Conservation (phyloP, 805 yeast genomes). For the Scheffersomyces amazonensis region DNA sequence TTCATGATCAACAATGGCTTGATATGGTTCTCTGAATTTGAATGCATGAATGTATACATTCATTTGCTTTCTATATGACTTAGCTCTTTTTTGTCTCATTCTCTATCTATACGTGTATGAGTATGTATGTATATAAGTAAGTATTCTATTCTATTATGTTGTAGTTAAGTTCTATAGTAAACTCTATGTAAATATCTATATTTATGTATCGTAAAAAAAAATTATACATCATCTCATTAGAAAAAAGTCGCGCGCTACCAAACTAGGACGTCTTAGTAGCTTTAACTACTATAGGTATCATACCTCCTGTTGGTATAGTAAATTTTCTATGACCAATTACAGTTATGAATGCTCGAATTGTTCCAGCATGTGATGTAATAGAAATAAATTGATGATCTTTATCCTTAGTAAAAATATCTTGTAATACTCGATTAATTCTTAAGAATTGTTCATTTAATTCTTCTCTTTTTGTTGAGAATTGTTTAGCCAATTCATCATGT, state of each 20-base stretch:
- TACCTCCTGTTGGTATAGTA: constrained; percentile 58
- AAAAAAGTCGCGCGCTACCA: neutral
- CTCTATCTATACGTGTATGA: neutral
- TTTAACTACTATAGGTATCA: constrained; percentile 53
- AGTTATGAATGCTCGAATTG: constrained; percentile 49
- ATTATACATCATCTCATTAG: neutral
- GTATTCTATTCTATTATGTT: too few species aligned
- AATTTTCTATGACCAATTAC: constrained; percentile 51
- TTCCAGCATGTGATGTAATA: constrained; percentile 61
- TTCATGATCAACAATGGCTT: constrained; percentile 82
- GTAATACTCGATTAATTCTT: constrained; percentile 44
- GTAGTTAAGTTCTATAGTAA: neutral
- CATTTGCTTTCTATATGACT: constrained; percentile 91
- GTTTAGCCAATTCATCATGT: constrained; percentile 40
- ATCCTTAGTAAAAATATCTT: constrained; percentile 24
- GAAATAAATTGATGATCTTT: constrained; percentile 33
- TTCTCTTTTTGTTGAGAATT: constrained; percentile 31
- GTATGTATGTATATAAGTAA: too few species aligned
- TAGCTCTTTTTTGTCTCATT: constrained; percentile 97
- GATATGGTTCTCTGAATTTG: constrained; percentile 92
- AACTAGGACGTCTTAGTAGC: constrained; percentile 15
- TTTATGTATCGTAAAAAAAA: neutral
- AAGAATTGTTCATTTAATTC: constrained; percentile 43
- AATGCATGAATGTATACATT: constrained; percentile 79
- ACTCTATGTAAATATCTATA: neutral